Percentiles rank a stretch among this genome's conserved stretches.
phyloP scores from a whole-genome alignment of 1,284 basidiomycete species.

The Cryptococcus sp. region DNA sequence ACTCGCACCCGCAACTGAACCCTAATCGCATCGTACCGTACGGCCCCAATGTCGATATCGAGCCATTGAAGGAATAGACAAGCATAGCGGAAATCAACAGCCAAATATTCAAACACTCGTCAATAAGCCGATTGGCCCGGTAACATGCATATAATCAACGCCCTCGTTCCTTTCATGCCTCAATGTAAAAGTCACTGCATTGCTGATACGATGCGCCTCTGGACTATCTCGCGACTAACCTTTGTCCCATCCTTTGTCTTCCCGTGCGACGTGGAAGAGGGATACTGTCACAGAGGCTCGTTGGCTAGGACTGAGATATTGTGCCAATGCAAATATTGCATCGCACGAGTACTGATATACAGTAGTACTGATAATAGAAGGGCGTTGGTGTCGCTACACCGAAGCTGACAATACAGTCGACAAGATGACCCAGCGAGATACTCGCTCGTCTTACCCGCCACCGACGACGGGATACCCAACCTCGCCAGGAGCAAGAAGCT shows the following conservation, averaged over 20 bases:
- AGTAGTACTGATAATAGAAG: no score
- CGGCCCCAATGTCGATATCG: slow-evolving; percentile 71
- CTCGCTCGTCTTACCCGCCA: slow-evolving; percentile 4
- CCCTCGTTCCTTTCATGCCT: background rate
- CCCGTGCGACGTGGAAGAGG: background rate
- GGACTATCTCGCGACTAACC: slow-evolving; percentile 5
- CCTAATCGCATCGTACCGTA: slow-evolving; percentile 70
- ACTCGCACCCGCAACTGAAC: slow-evolving; percentile 62
- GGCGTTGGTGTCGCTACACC: background rate
- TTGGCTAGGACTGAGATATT: no score
- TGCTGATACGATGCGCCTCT: background rate
- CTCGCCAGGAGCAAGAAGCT: slow-evolving; percentile 9
- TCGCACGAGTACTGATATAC: no score
- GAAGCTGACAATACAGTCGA: no score
- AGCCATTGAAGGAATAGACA: slow-evolving; percentile 56
- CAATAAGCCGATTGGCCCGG: no score
- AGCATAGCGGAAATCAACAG: background rate
- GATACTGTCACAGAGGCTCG: no score
- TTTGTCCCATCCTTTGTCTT: slow-evolving; percentile 23
- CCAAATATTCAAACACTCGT: no score
- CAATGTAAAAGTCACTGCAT: background rate
- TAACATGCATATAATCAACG: background rate
- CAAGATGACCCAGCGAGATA: slow-evolving; percentile 2
- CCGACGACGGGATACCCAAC: background rate
- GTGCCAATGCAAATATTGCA: no score